These are phyloP conservation scores for Stachybotrys elegans DNA, from an alignment of 2,329 filamentous ascomycete species.

Conservation along the genomic window DNA sequence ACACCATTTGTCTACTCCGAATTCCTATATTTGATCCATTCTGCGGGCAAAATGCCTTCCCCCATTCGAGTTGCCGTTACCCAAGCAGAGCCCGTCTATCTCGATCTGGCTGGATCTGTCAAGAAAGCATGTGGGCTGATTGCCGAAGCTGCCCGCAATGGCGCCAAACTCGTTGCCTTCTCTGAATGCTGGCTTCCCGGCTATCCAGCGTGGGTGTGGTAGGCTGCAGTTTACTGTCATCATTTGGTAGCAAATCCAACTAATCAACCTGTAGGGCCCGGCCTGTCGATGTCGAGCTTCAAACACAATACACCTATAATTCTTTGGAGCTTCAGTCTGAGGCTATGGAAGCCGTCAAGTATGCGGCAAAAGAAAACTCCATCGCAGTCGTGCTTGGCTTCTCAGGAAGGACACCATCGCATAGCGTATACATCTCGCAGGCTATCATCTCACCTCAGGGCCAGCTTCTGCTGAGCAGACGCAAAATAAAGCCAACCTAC, in stretches of 20 bases:
- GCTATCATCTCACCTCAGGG: constrained; percentile 36
- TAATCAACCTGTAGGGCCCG: constrained; percentile 10
- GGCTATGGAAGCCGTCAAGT: constrained; percentile 31
- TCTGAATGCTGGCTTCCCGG: constrained; percentile 50
- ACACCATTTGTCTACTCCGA: too few species aligned
- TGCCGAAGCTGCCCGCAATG: constrained; percentile 27
- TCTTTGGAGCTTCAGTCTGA: constrained; percentile 33
- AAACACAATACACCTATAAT: constrained; percentile 32
- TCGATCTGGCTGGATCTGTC: constrained; percentile 16
- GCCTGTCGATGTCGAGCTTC: constrained; percentile 15
- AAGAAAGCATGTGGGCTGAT: constrained; percentile 18
- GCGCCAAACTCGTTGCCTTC: constrained; percentile 50
- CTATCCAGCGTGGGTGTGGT: constrained; percentile 41
- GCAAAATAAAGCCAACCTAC: constrained; percentile 49
- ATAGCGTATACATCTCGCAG: constrained; percentile 39
- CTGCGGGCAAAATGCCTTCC: too few species aligned
- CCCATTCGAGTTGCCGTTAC: constrained; percentile 17
- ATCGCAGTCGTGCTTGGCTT: constrained; percentile 41
- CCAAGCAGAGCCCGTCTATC: constrained; percentile 20
- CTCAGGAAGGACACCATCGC: constrained; percentile 30
- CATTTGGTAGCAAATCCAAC: not conserved
- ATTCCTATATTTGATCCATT: too few species aligned
- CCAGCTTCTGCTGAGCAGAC: constrained; percentile 31
- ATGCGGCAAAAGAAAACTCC: constrained; percentile 23
- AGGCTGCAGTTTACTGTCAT: not conserved